These are phyloP conservation scores for Aspergillus eucalypticola DNA, from an alignment of 2,329 filamentous ascomycete genomes.

Conservation along the genomic window DNA sequence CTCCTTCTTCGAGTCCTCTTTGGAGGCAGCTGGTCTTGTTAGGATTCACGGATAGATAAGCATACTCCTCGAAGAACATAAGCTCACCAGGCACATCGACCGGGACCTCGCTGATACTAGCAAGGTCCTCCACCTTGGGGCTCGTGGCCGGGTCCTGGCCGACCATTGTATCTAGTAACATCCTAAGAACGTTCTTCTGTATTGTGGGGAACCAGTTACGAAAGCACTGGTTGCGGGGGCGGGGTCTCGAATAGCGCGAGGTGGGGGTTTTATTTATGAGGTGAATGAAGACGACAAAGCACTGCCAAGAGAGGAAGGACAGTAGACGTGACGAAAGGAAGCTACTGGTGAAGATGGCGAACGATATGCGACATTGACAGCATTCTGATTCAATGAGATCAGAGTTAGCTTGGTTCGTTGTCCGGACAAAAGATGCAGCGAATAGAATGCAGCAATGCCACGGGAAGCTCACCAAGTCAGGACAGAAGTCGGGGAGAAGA, in stretches of 20 bases:
- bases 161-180: constrained; percentile 43
- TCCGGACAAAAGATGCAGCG: neutral
- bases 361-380: constrained; percentile 15
- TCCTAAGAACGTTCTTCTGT: constrained; percentile 20
- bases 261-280: neutral
- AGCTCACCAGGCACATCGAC: constrained; percentile 42
- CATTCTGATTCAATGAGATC: constrained; percentile 9
- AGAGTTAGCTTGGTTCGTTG: constrained; percentile 12
- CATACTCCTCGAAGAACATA: constrained; percentile 10
- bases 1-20: constrained; percentile 33
- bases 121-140: constrained; percentile 40
- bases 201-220: neutral
- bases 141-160: constrained; percentile 37
- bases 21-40: constrained; percentile 23
- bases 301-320: neutral
- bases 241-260: neutral
- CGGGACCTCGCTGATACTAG: constrained; percentile 45
- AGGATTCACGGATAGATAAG: constrained; percentile 21
- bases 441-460: neutral
- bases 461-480: neutral
- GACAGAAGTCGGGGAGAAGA: neutral
- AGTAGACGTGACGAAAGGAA: neutral
- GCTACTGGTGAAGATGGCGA: neutral
- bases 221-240: constrained; percentile 4
- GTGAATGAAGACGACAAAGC: neutral